A percentile compares a stretch with the other conserved stretches of the same genome.
phyloP scores from a whole-genome alignment of 164 flowering plant species.

The Dillenia turbinata region DNA sequence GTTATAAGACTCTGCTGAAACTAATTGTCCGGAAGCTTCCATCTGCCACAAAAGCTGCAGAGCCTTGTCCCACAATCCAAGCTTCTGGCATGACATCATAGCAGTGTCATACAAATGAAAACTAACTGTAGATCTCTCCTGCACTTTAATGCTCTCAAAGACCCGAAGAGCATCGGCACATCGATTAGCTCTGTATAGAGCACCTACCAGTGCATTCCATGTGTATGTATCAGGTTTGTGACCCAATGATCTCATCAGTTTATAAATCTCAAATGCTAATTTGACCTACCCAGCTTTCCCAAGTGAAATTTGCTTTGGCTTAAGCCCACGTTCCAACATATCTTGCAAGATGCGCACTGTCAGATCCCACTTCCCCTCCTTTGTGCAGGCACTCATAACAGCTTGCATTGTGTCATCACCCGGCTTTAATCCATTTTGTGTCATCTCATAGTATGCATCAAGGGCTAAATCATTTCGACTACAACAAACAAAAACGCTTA shows the following conservation, averaged over 20 bases:
- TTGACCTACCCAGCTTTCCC: constrained; percentile 72
- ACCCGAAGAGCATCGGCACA: constrained; percentile 63
- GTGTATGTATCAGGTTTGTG: constrained; percentile 68
- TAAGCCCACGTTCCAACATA: constrained; percentile 47
- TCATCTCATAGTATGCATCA: constrained; percentile 79
- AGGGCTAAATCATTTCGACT: constrained; percentile 66
- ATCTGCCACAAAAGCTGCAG: constrained; percentile 82
- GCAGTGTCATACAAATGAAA: constrained; percentile 57
- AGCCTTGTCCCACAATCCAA: constrained; percentile 73
- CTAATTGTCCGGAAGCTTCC: constrained; percentile 54
- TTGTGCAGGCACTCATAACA: constrained; percentile 55
- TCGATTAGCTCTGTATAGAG: constrained; percentile 49
- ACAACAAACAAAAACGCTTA: constrained; percentile 68
- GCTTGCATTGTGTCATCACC: constrained; percentile 63
- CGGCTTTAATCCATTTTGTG: constrained; percentile 45
- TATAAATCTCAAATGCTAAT: constrained; percentile 50
- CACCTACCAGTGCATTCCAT: constrained; percentile 74
- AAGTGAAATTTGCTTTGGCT: constrained; percentile 56
- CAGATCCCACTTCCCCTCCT: constrained; percentile 75
- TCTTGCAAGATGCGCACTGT: constrained; percentile 46
- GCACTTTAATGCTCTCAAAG: constrained; percentile 49
- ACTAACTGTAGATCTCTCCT: constrained; percentile 32
- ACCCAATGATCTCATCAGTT: constrained; percentile 46
- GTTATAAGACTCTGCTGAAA: constrained; percentile 62
- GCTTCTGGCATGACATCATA: constrained; percentile 72